Base-by-base conservation (phyloP, 2,329 filamentous ascomycete genomes). In the Xylaria hypoxylon region DNA sequence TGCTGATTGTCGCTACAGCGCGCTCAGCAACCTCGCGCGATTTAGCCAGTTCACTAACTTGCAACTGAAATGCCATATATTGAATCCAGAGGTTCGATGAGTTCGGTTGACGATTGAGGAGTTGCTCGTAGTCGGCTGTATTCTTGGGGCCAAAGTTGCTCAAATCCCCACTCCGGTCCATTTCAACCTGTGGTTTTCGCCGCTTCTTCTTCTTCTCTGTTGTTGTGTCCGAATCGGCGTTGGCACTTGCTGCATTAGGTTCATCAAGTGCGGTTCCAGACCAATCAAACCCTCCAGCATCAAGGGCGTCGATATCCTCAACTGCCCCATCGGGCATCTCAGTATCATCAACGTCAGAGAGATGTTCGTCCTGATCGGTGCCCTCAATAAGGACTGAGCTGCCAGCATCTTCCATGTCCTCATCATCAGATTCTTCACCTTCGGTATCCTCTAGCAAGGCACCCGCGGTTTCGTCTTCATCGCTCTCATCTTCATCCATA, bases 41-140 rank as follows among this genome's bases (percentile, higher is more conserved):
- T 80, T 94, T 96, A 68, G 90, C 89, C 22, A 96, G 85, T 80
- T 99, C 96, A 76, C 93, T 93, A 59, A 97, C 87, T 77, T 97
- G 91, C 79, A 97, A 90, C 80, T 98, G 93, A 86, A 97, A 97
- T n/a, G 94, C 94, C 93, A 99, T 98, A 82, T 99, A 99, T 71
- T 93, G 88, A 61, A 97, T 92, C 96, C 96, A 99, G 31, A 98
- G 86, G 68, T 91, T 85, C 0, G 95, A 96, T n/a, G 92, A 95
- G 80, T 98, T 94, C 2, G 96, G 94, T 77, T 97, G 92, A 62
- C 94, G 93, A 24, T 99, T 88, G 47, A 99, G 87, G 26, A 97
- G 89, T 72, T 96, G 91, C 81, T 99, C 96, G 78, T 94, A 99
- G 79, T 99, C 96, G 69, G 92, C 92, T 17, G 92, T 87, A 1